Evolutionary conservation across 805 yeast species (phyloP), one percentile per base, ranked within the genome.

Genomic region (Tetrapisispora namnaoensis): DNA sequence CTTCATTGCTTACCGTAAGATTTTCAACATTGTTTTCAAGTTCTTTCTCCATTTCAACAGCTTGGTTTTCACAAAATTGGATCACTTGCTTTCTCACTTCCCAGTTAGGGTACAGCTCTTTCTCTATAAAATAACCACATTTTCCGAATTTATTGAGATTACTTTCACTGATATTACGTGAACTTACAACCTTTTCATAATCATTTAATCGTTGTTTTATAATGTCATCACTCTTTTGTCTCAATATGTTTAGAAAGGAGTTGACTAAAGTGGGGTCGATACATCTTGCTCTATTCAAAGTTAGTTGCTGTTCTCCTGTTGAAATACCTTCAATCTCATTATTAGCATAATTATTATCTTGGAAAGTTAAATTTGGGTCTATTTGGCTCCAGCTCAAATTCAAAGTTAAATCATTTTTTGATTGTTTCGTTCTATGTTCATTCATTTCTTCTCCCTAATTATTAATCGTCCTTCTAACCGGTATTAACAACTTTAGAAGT

Each of bases 41-140:
- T 30, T 70, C 73, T 2, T 45, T 22, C 42, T 64, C 58, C 62
- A 71, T 53, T 8, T 51, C 45, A 1, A 51, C 48, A 8, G 67
- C 60, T 53, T 69, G 72, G 2, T 50, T 27, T 7, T 64, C 58
- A 54, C 82, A 78, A 52, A 60, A 76, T n/a, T 61, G 57, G 24
- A 78, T 70, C 1, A 71, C 66, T 3, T 57, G 50, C 1, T 62
- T 46, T 49, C 82, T 62, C 22, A 67, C 62, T n/a, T 55, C 53
- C 82, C 82, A 78, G 38, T 70, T 71, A 8, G 75, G 74, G 49
- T 64, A 69, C n/a, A 78, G 47, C 34, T 72, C 68, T 1, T 61
- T 52, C 14, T 59, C 44, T 1, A 73, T 55, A 39, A 74, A 68
- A 7, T 59, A 60, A 21, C 58, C 42, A 53, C 81, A 77, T 7